phyloP scores from a whole-genome alignment of 106 monocot genomes.

The Iris macrosiphon region DNA sequence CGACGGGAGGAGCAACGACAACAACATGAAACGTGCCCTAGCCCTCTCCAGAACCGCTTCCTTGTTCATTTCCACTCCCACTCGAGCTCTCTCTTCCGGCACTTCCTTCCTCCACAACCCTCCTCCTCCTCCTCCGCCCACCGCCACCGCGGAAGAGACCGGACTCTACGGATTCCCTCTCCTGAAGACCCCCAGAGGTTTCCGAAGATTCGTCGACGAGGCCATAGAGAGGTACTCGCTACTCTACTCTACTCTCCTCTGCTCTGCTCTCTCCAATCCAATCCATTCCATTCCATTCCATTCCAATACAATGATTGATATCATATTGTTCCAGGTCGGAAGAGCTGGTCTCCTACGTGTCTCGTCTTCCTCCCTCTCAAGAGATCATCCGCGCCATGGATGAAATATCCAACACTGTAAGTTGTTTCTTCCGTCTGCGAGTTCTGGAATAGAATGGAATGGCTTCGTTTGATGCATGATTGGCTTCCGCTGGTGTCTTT shows the following conservation, averaged over 20 bases:
- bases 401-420: conserved; percentile 84
- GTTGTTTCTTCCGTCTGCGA: not conserved
- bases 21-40: too few species aligned
- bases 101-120: too few species aligned
- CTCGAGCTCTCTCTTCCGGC: too few species aligned
- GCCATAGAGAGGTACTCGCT: conserved; percentile 84
- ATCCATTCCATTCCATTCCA: not conserved
- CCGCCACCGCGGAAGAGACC: conserved; percentile 10
- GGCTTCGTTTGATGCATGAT: not conserved
- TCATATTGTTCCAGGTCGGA: conserved; percentile 27
- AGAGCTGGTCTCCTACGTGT: conserved; percentile 58
- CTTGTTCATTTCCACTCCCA: too few species aligned
- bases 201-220: conserved; percentile 86
- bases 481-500: not conserved
- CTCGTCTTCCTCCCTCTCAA: conserved; percentile 49
- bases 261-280: not conserved
- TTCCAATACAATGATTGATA: not conserved
- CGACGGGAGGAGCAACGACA: too few species aligned
- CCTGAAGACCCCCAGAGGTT: conserved; percentile 75
- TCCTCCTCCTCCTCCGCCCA: too few species aligned
- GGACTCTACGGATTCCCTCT: conserved; percentile 75
- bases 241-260: not conserved
- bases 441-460: not conserved
- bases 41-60: too few species aligned
- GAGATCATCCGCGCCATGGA: conserved; percentile 82